Evolutionary conservation across 108 stramenopile genomes (phyloP).

Genomic region (Skeletonema menzelii): DNA sequence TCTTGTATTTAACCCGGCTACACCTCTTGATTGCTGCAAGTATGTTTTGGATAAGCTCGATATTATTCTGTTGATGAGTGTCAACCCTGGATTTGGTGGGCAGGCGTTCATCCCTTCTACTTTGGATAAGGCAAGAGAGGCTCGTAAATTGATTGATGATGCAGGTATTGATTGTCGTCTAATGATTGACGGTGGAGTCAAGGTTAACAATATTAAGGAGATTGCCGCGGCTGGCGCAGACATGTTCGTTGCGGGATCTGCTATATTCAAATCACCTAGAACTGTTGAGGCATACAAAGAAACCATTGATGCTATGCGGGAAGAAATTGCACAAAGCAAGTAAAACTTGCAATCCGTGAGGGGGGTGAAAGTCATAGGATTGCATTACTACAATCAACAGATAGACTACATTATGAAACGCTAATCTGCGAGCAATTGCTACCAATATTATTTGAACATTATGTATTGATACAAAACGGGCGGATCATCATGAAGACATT

Average conservation of each 20-base stretch:
- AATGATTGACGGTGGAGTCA: constrained; percentile 95
- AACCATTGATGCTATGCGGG: constrained; percentile 96
- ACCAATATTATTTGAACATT: background rate
- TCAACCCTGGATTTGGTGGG: constrained; percentile 98
- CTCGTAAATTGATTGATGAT: constrained; percentile 96
- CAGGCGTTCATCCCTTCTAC: constrained; percentile 94
- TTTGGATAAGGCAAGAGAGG: constrained; percentile 93
- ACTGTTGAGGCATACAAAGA: constrained; percentile 94
- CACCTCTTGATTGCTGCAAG: constrained; percentile 85
- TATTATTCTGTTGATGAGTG: constrained; percentile 97
- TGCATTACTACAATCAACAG: background rate
- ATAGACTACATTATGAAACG: no score
- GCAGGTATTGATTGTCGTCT: constrained; percentile 94
- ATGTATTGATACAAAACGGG: background rate
- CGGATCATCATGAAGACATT: background rate
- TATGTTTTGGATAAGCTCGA: constrained; percentile 98
- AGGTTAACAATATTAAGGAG: constrained; percentile 93
- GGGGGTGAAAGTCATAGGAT: background rate
- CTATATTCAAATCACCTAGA: constrained; percentile 96
- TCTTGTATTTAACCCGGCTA: constrained; percentile 98
- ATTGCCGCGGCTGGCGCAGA: constrained; percentile 97
- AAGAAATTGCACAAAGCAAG: constrained; percentile 76
- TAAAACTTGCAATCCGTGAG: constrained; percentile 6
- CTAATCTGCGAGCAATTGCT: no score
- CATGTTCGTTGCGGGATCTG: constrained; percentile 97